phyloP scores from a whole-genome alignment of 106 monocot species.

The Hemerocallis citrina region DNA sequence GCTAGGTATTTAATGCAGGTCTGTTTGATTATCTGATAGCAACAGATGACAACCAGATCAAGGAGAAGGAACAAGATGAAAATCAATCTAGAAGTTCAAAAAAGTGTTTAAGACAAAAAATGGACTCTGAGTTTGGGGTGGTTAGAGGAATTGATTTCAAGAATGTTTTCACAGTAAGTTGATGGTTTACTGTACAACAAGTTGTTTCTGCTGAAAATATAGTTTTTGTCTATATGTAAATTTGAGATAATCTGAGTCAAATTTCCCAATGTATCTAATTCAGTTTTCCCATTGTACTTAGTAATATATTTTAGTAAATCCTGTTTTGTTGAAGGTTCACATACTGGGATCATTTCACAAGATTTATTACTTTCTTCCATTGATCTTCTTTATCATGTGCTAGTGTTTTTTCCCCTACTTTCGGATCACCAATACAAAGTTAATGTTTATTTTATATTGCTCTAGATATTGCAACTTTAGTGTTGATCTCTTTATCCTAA shows the following conservation, averaged over 20 bases:
- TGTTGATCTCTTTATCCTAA: background rate
- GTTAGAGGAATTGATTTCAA: conserved; percentile 99
- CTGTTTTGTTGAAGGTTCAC: too few species aligned
- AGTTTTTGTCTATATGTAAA: background rate
- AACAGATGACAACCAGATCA: conserved; percentile 53
- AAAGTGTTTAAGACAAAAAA: conserved; percentile 37
- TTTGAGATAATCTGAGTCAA: background rate
- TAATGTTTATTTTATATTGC: background rate
- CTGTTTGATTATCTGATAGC: conserved; percentile 91
- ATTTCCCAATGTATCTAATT: too few species aligned
- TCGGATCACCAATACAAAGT: background rate
- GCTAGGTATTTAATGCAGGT: conserved; percentile 85
- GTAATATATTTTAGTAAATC: too few species aligned
- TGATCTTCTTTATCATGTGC: background rate
- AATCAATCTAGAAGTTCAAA: conserved; percentile 38
- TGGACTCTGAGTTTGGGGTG: conserved; percentile 87
- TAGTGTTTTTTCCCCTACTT: background rate
- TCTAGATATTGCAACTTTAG: background rate
- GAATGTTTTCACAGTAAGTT: conserved; percentile 85
- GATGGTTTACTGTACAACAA: background rate
- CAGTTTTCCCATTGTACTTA: too few species aligned
- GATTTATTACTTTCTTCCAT: background rate
- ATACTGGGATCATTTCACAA: too few species aligned
- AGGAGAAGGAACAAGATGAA: conserved; percentile 35
- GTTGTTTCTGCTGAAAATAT: background rate